Evolutionary conservation across 2,329 filamentous ascomycete genomes (phyloP).

Genomic region (Chaetothyriales sp.): DNA sequence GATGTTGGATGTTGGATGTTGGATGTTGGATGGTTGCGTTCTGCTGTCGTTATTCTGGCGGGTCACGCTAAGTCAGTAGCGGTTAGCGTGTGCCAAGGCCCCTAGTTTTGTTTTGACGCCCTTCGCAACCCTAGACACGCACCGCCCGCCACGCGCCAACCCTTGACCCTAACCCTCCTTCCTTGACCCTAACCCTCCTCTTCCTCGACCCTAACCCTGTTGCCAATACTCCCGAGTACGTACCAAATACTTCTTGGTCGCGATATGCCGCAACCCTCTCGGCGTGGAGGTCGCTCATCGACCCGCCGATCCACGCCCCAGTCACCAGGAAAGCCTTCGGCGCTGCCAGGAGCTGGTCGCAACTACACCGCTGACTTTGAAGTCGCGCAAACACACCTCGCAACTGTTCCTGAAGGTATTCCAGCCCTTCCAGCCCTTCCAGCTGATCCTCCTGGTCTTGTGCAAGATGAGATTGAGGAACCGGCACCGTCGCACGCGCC

Average conservation of each 20-base stretch:
- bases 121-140: neutral
- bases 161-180: neutral
- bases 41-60: too few species aligned
- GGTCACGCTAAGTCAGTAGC: neutral
- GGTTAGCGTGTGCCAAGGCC: neutral
- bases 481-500: slow-evolving; percentile 1
- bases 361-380: slow-evolving; percentile 3
- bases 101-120: neutral
- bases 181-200: neutral
- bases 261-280: neutral
- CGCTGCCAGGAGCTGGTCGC: neutral
- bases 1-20: too few species aligned
- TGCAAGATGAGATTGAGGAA: neutral
- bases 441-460: neutral
- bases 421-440: too few species aligned
- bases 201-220: neutral
- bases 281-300: slow-evolving; percentile 4
- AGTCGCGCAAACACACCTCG: slow-evolving; percentile 4
- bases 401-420: slow-evolving; percentile 4
- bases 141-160: too few species aligned
- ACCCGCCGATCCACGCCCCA: slow-evolving; percentile 8
- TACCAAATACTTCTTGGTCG: neutral
- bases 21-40: neutral
- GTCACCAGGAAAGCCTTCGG: slow-evolving; percentile 5
- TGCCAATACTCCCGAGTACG: neutral